Base-by-base conservation (phyloP, 345 rosid species). In the Cochlearia excelsa region DNA sequence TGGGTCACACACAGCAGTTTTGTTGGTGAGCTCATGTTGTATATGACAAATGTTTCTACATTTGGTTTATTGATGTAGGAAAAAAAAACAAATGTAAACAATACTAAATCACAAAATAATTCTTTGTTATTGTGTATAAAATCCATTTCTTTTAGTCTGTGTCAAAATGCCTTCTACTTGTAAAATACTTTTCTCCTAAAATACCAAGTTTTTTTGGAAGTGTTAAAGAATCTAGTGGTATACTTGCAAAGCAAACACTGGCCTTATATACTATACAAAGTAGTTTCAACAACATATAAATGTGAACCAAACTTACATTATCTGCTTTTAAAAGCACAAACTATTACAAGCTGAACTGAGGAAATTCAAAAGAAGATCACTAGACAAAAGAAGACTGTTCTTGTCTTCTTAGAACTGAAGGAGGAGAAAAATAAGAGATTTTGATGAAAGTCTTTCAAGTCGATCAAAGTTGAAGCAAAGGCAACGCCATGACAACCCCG, bases 401-500 rank as follows among this genome's bases (percentile, higher is more conserved):
- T 5, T 35, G 39, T 33, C 5, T n/a, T n/a, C n/a, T n/a, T n/a
- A n/a, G n/a, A n/a, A 33, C 35, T 33, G 4, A 33, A 33, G 35
- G 35, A 5, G 35, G 35, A 33, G 35, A 5, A 5, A 33, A 5
- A 33, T 3, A 33, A 33, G 35, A 33, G 35, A 33, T 33, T 33
- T 33, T 33, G n/a, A n/a, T n/a, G n/a, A n/a, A n/a, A n/a, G n/a
- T n/a, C n/a, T n/a, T n/a, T n/a, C n/a, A n/a, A n/a, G n/a, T n/a
- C n/a, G n/a, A 23, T 84, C 79, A 87, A 59, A 84, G 86, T 61
- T 90, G 97, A 62, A 90, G 90, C 70, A 90, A 75, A 29, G 97
- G 97, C 74, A 90, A 75, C 0, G 97, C 88, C 95, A 90, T 90
- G 54, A 90, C 87, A 10, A 85, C 41, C 28, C 97, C 97, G 28